These are phyloP conservation scores for Dissophora ornata DNA, from an alignment of 192 early-diverging fungal species.

Conservation along the genomic window DNA sequence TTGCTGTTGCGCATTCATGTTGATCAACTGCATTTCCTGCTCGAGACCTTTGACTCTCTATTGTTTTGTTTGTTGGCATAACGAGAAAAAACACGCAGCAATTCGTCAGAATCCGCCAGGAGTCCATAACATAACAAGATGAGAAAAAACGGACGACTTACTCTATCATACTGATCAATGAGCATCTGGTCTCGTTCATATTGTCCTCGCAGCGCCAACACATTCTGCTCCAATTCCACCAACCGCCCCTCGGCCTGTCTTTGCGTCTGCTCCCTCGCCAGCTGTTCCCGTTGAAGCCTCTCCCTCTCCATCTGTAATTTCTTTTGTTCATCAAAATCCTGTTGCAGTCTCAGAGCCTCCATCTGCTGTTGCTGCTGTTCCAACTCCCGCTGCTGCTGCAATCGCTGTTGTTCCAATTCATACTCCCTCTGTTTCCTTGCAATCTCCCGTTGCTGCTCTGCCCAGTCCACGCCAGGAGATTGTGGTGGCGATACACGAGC, in stretches of 20 bases:
- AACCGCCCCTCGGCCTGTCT: slow-evolving; percentile 80
- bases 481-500: slow-evolving; percentile 37
- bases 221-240: slow-evolving; percentile 83
- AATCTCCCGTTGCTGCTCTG: slow-evolving; percentile 71
- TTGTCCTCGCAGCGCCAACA: slow-evolving; percentile 81
- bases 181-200: slow-evolving; percentile 85
- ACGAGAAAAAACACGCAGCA: no score
- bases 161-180: slow-evolving; percentile 88
- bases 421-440: slow-evolving; percentile 72
- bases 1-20: slow-evolving; percentile 75
- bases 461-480: slow-evolving; percentile 52
- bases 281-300: slow-evolving; percentile 76
- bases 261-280: slow-evolving; percentile 85
- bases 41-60: slow-evolving; percentile 86
- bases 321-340: slow-evolving; percentile 82
- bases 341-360: slow-evolving; percentile 73
- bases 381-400: slow-evolving; percentile 69
- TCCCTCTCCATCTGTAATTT: slow-evolving; percentile 77
- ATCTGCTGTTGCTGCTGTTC: slow-evolving; percentile 65
- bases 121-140: no score
- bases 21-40: slow-evolving; percentile 82
- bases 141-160: slow-evolving; percentile 28
- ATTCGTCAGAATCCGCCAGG: no score
- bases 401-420: slow-evolving; percentile 68
- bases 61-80: no score